phyloP scores from a whole-genome alignment of 2,329 filamentous ascomycete species.

The Aspergillus sergii region DNA sequence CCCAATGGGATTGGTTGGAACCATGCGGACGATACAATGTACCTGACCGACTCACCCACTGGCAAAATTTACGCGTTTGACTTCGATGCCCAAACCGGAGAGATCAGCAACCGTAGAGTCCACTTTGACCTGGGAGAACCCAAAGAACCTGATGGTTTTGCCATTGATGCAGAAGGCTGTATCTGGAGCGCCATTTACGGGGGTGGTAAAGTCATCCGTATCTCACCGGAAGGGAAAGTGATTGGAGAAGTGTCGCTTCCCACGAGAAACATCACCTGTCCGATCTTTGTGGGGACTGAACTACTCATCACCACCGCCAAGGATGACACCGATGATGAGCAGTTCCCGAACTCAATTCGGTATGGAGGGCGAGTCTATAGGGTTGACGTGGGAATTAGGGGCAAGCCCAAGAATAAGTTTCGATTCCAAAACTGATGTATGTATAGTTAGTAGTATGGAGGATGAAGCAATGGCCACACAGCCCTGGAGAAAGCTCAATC shows the following conservation, averaged over 20 bases:
- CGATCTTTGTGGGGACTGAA: slow-evolving; percentile 72
- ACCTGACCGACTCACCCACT: slow-evolving; percentile 77
- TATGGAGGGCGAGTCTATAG: slow-evolving; percentile 73
- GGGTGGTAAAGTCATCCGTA: slow-evolving; percentile 72
- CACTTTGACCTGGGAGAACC: slow-evolving; percentile 71
- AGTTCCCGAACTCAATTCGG: slow-evolving; percentile 61
- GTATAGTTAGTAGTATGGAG: slow-evolving; percentile 7
- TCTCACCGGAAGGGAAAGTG: slow-evolving; percentile 69
- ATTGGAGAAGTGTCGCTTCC: slow-evolving; percentile 76
- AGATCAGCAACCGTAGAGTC: slow-evolving; percentile 67
- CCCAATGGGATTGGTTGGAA: slow-evolving; percentile 88
- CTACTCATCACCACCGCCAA: slow-evolving; percentile 81
- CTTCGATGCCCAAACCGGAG: slow-evolving; percentile 66
- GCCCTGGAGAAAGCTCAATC: not conserved
- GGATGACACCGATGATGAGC: slow-evolving; percentile 64
- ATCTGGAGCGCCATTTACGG: slow-evolving; percentile 90
- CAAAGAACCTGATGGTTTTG: slow-evolving; percentile 78
- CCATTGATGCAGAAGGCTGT: slow-evolving; percentile 80
- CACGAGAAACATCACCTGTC: slow-evolving; percentile 78
- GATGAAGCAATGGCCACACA: not conserved
- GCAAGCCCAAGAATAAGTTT: slow-evolving; percentile 66
- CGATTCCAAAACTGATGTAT: slow-evolving; percentile 45
- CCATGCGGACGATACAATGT: slow-evolving; percentile 70
- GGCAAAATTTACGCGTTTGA: slow-evolving; percentile 73
- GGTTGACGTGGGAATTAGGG: slow-evolving; percentile 73